Evolutionary conservation across 164 flowering plant species (phyloP).

Genomic region (Umbilicus rupestris): DNA sequence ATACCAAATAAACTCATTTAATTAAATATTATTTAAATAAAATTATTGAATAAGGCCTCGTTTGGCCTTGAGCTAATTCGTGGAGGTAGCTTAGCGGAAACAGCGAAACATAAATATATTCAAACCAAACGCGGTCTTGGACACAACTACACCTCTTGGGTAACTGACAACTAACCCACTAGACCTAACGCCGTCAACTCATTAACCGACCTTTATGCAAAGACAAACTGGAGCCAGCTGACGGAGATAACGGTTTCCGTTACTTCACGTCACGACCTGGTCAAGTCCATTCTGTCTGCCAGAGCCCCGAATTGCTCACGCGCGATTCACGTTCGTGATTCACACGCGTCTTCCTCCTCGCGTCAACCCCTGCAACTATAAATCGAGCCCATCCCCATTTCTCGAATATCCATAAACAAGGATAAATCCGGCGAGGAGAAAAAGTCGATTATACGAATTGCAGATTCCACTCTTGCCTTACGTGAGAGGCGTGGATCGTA

Average conservation of each 20-base stretch:
- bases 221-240: not conserved
- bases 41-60: not conserved
- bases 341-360: not conserved
- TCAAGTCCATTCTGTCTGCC: constrained; percentile 4
- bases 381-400: not conserved
- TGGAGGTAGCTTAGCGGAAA: constrained; percentile 3
- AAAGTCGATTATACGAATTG: not conserved
- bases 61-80: not conserved
- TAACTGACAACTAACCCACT: not conserved
- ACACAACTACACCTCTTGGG: not conserved
- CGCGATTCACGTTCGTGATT: not conserved
- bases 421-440: too few relatives aligned
- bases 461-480: constrained; percentile 1
- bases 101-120: not conserved
- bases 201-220: not conserved
- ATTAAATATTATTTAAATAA: not conserved
- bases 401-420: not conserved
- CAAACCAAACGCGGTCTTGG: not conserved
- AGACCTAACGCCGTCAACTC: not conserved
- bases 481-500: not conserved
- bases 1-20: not conserved
- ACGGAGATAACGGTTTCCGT: not conserved
- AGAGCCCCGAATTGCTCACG: not conserved
- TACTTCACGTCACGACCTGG: not conserved
- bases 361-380: not conserved